phyloP scores from a whole-genome alignment of 106 monocot species.

The Triglochin maritima region DNA sequence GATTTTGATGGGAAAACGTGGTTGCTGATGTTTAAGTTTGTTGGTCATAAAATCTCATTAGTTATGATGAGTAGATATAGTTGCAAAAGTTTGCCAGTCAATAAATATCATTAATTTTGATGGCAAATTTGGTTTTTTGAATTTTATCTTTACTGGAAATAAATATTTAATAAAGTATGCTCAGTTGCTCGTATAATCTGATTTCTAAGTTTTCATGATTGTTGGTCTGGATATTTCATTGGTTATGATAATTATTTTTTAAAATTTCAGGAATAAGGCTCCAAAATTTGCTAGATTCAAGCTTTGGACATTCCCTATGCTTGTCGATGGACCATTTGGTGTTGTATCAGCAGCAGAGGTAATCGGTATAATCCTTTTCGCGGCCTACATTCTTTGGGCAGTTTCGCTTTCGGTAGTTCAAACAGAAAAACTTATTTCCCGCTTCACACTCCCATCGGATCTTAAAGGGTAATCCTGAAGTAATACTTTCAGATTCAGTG shows the following conservation, averaged over 20 bases:
- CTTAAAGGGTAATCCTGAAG: conserved; percentile 26
- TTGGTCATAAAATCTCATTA: neutral
- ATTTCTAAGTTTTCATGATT: too few relatives aligned
- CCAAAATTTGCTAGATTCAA: conserved; percentile 36
- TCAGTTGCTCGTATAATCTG: too few relatives aligned
- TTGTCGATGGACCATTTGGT: conserved; percentile 79
- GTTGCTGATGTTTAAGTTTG: neutral
- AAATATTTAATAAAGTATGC: too few relatives aligned
- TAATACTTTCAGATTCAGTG: neutral
- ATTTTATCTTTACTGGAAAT: too few relatives aligned
- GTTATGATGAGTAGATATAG: neutral
- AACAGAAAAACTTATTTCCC: neutral
- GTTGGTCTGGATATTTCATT: too few relatives aligned
- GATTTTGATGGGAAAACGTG: neutral
- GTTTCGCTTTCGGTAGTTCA: conserved; percentile 23
- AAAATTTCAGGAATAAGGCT: conserved; percentile 33
- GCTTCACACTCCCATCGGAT: conserved; percentile 10
- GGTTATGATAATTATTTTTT: neutral
- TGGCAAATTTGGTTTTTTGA: too few relatives aligned
- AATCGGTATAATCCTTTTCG: conserved; percentile 64
- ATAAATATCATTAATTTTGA: too few relatives aligned
- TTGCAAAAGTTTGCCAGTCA: neutral
- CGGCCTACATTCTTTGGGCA: conserved; percentile 44
- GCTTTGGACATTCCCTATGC: conserved; percentile 76
- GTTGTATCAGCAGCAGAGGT: conserved; percentile 77